phyloP scores from a whole-genome alignment of 371 early-diverging fungal species.

The Mucor velutinosus region DNA sequence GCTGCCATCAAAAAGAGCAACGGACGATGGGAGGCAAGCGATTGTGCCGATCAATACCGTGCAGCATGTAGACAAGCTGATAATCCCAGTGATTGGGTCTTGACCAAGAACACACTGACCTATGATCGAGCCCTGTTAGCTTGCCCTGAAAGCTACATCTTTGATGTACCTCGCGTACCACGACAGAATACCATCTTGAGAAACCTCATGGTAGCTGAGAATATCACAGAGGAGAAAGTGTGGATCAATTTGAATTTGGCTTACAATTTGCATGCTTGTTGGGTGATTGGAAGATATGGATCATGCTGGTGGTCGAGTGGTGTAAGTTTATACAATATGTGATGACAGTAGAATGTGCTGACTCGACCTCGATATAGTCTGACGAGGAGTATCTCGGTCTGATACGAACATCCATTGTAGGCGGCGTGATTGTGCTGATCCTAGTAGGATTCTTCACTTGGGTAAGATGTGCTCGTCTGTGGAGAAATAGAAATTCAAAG shows the following conservation, averaged over 20 bases:
- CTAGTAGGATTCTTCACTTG: slow-evolving; percentile 40
- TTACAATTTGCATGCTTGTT: slow-evolving; percentile 23
- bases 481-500: slow-evolving; percentile 36
- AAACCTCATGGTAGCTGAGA: neutral
- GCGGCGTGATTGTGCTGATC: slow-evolving; percentile 43
- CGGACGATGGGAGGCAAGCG: slow-evolving; percentile 37
- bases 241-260: slow-evolving; percentile 46
- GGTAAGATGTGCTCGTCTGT: slow-evolving; percentile 45
- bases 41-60: slow-evolving; percentile 28
- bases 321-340: slow-evolving; percentile 16
- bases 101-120: slow-evolving; percentile 24
- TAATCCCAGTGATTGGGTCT: slow-evolving; percentile 34
- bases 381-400: slow-evolving; percentile 18
- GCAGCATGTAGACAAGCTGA: slow-evolving; percentile 32
- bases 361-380: neutral
- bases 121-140: slow-evolving; percentile 34
- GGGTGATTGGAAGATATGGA: slow-evolving; percentile 39
- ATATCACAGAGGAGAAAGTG: slow-evolving; percentile 15
- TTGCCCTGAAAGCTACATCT: slow-evolving; percentile 37
- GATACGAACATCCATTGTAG: slow-evolving; percentile 39
- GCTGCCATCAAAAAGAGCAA: slow-evolving; percentile 29
- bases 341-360: neutral
- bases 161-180: slow-evolving; percentile 37
- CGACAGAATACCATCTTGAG: slow-evolving; percentile 28
- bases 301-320: slow-evolving; percentile 43